These are phyloP conservation scores for Trichoderma sp. DNA, from an alignment of 2,329 filamentous ascomycete genomes.

Conservation along the genomic window DNA sequence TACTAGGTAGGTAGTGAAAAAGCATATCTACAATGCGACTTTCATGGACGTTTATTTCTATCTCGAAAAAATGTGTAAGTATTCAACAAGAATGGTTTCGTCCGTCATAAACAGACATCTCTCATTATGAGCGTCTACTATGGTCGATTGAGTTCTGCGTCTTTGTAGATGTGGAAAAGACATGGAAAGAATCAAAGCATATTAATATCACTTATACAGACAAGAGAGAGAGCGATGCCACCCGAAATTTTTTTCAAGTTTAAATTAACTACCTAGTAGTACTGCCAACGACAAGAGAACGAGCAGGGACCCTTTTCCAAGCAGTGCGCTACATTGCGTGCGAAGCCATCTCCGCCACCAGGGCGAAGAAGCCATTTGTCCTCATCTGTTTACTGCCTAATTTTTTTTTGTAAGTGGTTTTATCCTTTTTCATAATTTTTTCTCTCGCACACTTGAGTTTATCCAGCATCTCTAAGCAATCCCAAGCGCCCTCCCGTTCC, in stretches of 20 bases:
- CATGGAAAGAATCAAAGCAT: neutral
- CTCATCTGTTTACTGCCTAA: conserved; percentile 9
- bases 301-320: conserved; percentile 39
- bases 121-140: neutral
- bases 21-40: neutral
- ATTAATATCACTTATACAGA: neutral
- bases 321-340: conserved; percentile 34
- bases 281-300: conserved; percentile 40
- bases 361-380: conserved; percentile 28
- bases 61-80: neutral
- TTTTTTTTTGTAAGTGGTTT: conserved; percentile 1
- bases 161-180: neutral
- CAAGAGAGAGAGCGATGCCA: neutral
- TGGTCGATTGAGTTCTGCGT: neutral
- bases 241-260: conserved; percentile 28
- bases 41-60: neutral
- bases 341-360: conserved; percentile 31
- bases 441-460: conserved; percentile 27
- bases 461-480: conserved; percentile 36
- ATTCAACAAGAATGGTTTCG: neutral
- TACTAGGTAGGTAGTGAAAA: no score
- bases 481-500: conserved; percentile 25
- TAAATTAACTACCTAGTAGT: conserved; percentile 41
- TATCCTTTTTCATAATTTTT: neutral
- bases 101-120: neutral